Base-by-base conservation (phyloP, 1,139 yeast species). In the Hansenula lynferdii region DNA sequence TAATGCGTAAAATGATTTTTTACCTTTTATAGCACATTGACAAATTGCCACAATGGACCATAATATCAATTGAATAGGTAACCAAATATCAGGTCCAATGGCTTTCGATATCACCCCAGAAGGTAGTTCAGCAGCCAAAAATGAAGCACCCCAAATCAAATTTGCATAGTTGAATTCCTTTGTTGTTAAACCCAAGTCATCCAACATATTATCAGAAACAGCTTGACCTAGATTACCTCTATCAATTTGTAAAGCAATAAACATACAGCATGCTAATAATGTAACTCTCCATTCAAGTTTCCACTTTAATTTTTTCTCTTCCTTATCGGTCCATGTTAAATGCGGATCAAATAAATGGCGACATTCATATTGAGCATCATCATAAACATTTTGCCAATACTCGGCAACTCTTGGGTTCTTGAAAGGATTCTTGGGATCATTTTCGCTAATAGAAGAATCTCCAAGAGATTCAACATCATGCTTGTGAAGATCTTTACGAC, bases 61-160 rank as follows among this genome's bases (percentile, higher is more conserved):
- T 3, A 61, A 46, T 5, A 61, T 51, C 60, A 75, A 70, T 50
- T 73, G 79, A 18, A 62, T 50, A 0, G 80, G 81, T 34, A 75
- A 64, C 68, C 76, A 74, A 33, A 66, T 54, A 48, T 75, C 78
- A 5, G 78, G 75, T 2, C 81, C 81, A 32, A 75, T 41, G 33
- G 60, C 61, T 44, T 75, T 75, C 32, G 77, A 70, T 34, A 75
- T 54, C 43, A 75, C 57, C 52, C 75, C 79, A 3, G 77, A 71
- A 0, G 80, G 80, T 7, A 75, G 57, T 46, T 75, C 80, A 0
- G 78, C 72, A n/a, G 57, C 44, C 45, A 75, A 53, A 47, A 75
- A 75, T 19, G 69, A 58, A 5, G 65, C 54, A 42, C 63, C 60
- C 43, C 68, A 68, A 21, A 75, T 50, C n/a, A 75, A 70, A 44